Evolutionary conservation across 2,329 filamentous ascomycete genomes (phyloP).

Genomic region (Phoma sp.): DNA sequence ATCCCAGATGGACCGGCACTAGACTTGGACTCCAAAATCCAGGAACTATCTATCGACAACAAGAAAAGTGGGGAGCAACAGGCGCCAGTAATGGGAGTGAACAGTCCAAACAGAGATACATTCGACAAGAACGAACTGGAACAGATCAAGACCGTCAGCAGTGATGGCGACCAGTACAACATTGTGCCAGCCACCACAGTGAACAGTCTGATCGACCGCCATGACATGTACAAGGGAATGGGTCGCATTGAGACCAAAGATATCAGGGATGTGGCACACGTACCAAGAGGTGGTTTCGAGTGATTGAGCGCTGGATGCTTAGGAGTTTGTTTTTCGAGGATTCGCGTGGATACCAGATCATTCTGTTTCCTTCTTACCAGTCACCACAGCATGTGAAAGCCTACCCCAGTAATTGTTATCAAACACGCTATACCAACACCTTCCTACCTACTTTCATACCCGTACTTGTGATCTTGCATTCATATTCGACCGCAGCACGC

Average conservation of each 20-base stretch:
- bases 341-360: slow-evolving; percentile 12
- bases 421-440: neutral
- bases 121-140: slow-evolving; percentile 35
- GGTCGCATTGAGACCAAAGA: slow-evolving; percentile 51
- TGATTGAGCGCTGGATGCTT: neutral
- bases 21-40: slow-evolving; percentile 35
- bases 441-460: neutral
- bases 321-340: neutral
- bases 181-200: slow-evolving; percentile 41
- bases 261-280: slow-evolving; percentile 42
- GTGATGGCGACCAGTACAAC: slow-evolving; percentile 29
- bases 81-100: slow-evolving; percentile 14
- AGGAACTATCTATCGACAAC: slow-evolving; percentile 24
- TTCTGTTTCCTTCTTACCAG: neutral
- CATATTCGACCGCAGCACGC: neutral
- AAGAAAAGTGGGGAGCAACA: slow-evolving; percentile 17
- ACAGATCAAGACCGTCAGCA: slow-evolving; percentile 37
- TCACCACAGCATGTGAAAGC: neutral
- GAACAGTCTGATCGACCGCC: slow-evolving; percentile 49
- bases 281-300: slow-evolving; percentile 17
- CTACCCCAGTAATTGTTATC: neutral
- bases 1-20: slow-evolving; percentile 35
- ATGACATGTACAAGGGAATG: slow-evolving; percentile 52
- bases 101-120: slow-evolving; percentile 13
- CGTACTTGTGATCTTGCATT: neutral